phyloP scores from a whole-genome alignment of 306 rosid genomes.

The Canavalia ensiformis region DNA sequence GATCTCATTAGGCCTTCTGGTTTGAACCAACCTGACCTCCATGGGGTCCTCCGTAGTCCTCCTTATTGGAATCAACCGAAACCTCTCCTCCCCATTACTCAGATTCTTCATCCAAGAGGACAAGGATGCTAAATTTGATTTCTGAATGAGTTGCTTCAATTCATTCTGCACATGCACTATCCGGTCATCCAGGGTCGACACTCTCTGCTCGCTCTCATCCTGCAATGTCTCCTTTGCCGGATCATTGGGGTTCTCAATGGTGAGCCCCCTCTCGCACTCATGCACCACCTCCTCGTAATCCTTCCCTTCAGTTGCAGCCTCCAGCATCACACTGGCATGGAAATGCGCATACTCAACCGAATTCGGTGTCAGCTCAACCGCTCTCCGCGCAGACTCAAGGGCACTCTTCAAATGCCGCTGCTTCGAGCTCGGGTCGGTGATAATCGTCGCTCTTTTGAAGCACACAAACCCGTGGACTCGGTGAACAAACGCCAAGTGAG shows the following conservation, averaged over 20 bases:
- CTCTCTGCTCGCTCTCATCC: constrained; percentile 86
- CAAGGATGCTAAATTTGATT: constrained; percentile 79
- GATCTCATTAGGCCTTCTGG: constrained; percentile 95
- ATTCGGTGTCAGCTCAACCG: constrained; percentile 78
- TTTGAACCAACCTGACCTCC: constrained; percentile 83
- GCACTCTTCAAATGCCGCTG: constrained; percentile 83
- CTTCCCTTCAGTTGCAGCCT: constrained; percentile 77
- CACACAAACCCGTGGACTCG: constrained; percentile 88
- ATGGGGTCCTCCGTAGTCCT: constrained; percentile 89
- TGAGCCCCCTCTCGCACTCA: constrained; percentile 88
- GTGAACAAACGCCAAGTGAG: constrained; percentile 66
- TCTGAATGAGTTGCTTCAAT: constrained; percentile 86
- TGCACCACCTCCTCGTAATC: constrained; percentile 87
- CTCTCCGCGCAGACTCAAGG: constrained; percentile 79
- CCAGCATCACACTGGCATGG: constrained; percentile 77
- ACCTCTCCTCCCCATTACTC: constrained; percentile 87
- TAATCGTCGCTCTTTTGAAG: constrained; percentile 73
- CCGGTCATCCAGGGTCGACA: constrained; percentile 58
- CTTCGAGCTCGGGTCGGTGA: constrained; percentile 73
- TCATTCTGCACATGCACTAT: constrained; percentile 79
- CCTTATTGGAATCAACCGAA: constrained; percentile 83
- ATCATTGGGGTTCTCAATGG: constrained; percentile 75
- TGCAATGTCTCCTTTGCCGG: constrained; percentile 92
- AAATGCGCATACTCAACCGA: constrained; percentile 88
- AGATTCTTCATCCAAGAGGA: constrained; percentile 94